Base-by-base conservation (phyloP, 2,329 filamentous ascomycete species). In the Hypoxylon rubiginosum region DNA sequence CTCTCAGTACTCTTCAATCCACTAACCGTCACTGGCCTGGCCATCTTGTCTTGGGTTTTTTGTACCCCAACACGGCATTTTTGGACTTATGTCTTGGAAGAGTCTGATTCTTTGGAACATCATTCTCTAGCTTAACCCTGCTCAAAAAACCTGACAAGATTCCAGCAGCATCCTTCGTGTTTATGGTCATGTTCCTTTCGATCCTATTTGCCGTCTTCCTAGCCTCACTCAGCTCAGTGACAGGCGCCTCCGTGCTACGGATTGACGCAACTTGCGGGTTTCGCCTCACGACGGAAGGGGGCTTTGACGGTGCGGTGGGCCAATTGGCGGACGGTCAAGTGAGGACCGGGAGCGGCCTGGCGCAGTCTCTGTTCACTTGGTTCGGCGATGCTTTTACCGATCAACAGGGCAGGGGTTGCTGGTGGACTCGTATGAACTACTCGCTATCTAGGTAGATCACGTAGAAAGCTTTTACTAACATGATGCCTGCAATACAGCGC, bases 281-380 rank as follows among this genome's bases (percentile, higher is more conserved):
- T 76, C 79, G 82, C 63, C 73, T 90, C 36, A 81, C 79, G 4
- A 83, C 85, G 36, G 80, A 80, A 39, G 85, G 85, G 17, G 81
- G 78, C 61, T 76, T 79, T 17, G 80, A 82, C 30, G 87, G 88
- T n/a, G 75, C 80, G 3, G 79, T 91, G 45, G 88, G 87, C 10
- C 85, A 91, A 74, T 81, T 91, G 39, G 72, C 66, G 56, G 87
- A 90, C 75, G 90, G 90, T 8, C 89, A 91, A 78, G 85, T 84
- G 72, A 83, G 88, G 52, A 82, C 90, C 48, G 85, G 86, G 39
- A 84, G 85, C 45, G 79, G 79, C 21, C 75, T 86, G 11, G 67
- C 78, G 4, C 73, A 82, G 50, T 82, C 82, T 13, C 80, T 82
- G 8, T 91, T 86, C 74, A 88, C 83, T 62, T 82, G 91, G 71